Evolutionary conservation across 1,284 basidiomycete species (phyloP).

Genomic region (Cystobasidium sp.): DNA sequence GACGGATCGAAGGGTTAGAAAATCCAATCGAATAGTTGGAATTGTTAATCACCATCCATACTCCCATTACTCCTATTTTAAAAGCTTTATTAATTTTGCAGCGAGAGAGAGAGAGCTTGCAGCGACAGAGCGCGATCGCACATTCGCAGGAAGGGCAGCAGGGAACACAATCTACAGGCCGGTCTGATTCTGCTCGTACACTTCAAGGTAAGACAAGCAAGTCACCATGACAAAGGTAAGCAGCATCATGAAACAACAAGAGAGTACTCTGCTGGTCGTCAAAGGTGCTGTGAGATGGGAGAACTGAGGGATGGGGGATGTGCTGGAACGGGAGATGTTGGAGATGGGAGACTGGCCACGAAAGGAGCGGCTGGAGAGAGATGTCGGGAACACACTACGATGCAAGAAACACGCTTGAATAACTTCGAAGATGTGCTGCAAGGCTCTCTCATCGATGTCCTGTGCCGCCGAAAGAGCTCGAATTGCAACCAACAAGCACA

Average conservation of each 20-base stretch:
- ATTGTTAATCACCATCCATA: neutral
- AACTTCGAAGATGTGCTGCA: no score
- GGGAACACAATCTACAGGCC: neutral
- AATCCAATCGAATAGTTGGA: neutral
- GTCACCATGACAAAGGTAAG: conserved; percentile 35
- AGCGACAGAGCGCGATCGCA: conserved; percentile 7
- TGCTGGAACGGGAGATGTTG: no score
- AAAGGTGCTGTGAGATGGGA: conserved; percentile 5
- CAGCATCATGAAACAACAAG: neutral
- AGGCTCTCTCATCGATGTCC: no score
- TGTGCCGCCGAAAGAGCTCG: no score
- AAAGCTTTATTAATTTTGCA: neutral
- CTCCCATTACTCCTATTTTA: conserved; percentile 8
- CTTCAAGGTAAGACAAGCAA: conserved; percentile 20
- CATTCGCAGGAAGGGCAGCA: neutral
- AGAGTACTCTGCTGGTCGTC: neutral
- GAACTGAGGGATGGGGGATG: no score
- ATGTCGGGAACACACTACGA: no score
- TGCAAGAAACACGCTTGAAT: no score
- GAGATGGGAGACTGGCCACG: no score
- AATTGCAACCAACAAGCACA: no score
- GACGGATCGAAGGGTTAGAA: neutral
- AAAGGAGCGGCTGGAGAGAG: no score
- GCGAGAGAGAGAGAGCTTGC: neutral
- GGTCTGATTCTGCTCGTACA: neutral